Evolutionary conservation across 2,329 filamentous ascomycete species (phyloP).

Genomic region (Aspergillus costaricaensis): DNA sequence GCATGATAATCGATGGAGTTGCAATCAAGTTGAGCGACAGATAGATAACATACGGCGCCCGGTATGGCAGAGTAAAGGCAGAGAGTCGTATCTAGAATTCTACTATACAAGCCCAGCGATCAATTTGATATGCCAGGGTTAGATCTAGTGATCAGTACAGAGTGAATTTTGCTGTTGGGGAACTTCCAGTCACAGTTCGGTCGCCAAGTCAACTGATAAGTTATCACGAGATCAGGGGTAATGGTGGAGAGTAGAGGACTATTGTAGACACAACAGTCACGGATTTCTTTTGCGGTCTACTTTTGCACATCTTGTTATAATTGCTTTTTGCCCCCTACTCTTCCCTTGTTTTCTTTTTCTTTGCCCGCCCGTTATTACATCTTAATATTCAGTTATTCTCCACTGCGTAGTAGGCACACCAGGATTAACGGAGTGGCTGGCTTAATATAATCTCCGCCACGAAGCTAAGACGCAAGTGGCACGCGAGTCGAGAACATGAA

Average conservation of each 20-base stretch:
- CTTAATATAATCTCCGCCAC: neutral
- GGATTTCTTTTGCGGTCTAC: neutral
- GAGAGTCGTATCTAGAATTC: neutral
- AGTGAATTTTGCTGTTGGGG: neutral
- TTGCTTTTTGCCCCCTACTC: neutral
- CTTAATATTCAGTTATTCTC: neutral
- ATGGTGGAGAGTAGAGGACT: neutral
- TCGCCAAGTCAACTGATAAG: slow-evolving; percentile 18
- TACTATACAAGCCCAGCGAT: neutral
- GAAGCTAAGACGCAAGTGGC: neutral
- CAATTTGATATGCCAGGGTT: no score
- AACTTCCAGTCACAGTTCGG: neutral
- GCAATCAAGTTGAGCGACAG: neutral
- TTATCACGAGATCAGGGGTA: neutral
- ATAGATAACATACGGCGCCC: neutral
- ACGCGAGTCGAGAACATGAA: neutral
- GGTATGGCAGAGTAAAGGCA: neutral
- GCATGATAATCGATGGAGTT: neutral
- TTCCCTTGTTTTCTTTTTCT: neutral
- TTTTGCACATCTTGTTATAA: neutral
- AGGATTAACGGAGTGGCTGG: neutral
- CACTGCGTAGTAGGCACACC: neutral
- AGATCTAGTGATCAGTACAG: neutral
- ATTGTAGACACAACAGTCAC: neutral
- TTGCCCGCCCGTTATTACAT: neutral